A percentile compares a stretch with the other conserved stretches of the same genome.
Evolutionary conservation across 106 monocot genomes (phyloP).

Genomic region (Chionographis japonica): DNA sequence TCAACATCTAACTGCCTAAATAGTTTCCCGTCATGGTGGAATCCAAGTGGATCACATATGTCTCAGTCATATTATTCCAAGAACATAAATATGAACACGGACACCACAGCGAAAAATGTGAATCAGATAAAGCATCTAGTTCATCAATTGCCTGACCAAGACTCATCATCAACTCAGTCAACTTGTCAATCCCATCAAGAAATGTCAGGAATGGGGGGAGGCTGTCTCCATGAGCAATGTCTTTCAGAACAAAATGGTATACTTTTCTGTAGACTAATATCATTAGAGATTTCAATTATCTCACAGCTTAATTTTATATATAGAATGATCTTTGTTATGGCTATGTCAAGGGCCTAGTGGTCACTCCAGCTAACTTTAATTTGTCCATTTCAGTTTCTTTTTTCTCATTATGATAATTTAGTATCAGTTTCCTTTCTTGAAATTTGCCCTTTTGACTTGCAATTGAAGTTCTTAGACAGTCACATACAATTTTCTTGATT

Average conservation of each 20-base stretch:
- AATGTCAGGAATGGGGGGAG: conserved; percentile 30
- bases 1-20: conserved; percentile 19
- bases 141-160: conserved; percentile 36
- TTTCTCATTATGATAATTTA: too few relatives aligned
- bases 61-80: conserved; percentile 14
- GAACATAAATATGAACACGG: conserved; percentile 15
- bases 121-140: conserved; percentile 34
- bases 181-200: conserved; percentile 56
- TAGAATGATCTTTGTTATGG: too few relatives aligned
- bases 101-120: conserved; percentile 14
- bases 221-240: conserved; percentile 24
- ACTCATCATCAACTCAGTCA: conserved; percentile 58
- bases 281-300: too few relatives aligned
- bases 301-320: too few relatives aligned
- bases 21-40: conserved; percentile 27
- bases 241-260: conserved; percentile 47
- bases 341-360: too few relatives aligned
- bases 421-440: too few relatives aligned
- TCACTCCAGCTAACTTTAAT: too few relatives aligned
- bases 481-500: too few relatives aligned
- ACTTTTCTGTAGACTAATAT: too few relatives aligned
- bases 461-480: too few relatives aligned
- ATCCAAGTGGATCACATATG: conserved; percentile 24
- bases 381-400: too few relatives aligned
- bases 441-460: too few relatives aligned